Evolutionary conservation across 805 yeast species (phyloP), one percentile per base, ranked within the genome.

Genomic region (Lipomyces yamanashiensis): DNA sequence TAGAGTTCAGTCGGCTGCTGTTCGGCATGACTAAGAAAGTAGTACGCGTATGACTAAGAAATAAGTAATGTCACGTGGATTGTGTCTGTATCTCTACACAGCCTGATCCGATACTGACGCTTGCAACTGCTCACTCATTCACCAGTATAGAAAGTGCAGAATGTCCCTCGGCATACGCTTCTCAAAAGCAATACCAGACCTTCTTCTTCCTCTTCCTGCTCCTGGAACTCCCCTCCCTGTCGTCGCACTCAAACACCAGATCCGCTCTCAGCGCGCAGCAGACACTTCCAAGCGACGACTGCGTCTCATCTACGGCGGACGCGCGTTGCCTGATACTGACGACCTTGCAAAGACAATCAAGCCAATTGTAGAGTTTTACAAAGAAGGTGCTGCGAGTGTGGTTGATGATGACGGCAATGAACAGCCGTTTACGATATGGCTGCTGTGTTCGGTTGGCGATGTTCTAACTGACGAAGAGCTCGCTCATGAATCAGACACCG

Each of bases 361-460:
- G 76, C 78, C 52, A 67, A 71, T 54, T 34, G 28, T 58, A 36
- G 33, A 48, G 45, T 41, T 47, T n/a, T 34, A 49, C 17, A 47
- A 33, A 6, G 34, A 21, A n/a, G 53, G 17, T 12, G 12, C 21
- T 15, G 8, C 3, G 34, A 65, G 63, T 4, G 63, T 55, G 7
- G 71, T 56, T 1, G 60, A 58, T 23, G 69, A 61, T 55, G 53
- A 13, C 57, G 60, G 7, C 62, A 41, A 66, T n/a, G 50, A 53
- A 9, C 56, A 41, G 51, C 49, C 63, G 19, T 67, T 77, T 9
- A 76, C 76, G 52, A 77, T 88, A n/a, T 89, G 86, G 71, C 80
- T 91, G 3, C 96, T 90, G 73, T 90, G 96, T 76, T 82, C 90
- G 4, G 81, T 90, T 13, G 96, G 97, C 7, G 91, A 85, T 40